Evolutionary conservation across 768 basidiomycete genomes (phyloP).

Genomic region (Collybia sordida): DNA sequence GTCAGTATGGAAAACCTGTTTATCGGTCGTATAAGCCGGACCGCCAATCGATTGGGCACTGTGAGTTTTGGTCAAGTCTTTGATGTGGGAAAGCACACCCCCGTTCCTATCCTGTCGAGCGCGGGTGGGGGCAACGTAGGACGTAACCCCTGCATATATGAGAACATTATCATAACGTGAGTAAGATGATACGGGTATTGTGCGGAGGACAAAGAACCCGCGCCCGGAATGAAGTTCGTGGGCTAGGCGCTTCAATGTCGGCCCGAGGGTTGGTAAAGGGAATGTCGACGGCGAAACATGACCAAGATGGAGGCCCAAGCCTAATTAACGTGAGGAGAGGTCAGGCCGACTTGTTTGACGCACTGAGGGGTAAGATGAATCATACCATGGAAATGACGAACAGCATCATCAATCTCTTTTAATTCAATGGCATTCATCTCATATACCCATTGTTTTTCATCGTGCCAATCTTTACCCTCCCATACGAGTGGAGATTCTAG

Average conservation of each 20-base stretch:
- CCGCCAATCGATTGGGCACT: conserved; percentile 14
- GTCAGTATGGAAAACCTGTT: conserved; percentile 25
- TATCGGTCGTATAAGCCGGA: conserved; percentile 24
- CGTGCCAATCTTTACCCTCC: conserved; percentile 42
- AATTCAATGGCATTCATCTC: conserved; percentile 28
- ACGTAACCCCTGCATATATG: conserved; percentile 22
- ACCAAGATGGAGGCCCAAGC: conserved; percentile 25
- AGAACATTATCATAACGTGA: conserved; percentile 20
- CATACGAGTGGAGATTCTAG: conserved; percentile 37
- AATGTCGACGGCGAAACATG: conserved; percentile 24
- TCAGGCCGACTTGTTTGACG: not conserved
- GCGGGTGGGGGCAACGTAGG: conserved; percentile 18
- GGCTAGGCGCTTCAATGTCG: conserved; percentile 15
- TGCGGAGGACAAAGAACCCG: conserved; percentile 24
- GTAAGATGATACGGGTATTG: conserved; percentile 20
- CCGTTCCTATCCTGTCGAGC: conserved; percentile 19
- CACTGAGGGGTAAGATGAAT: not conserved
- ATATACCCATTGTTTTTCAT: conserved; percentile 40
- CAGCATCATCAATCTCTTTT: conserved; percentile 34
- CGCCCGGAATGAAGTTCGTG: conserved; percentile 20
- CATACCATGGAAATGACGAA: conserved; percentile 30
- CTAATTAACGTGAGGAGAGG: conserved; percentile 8
- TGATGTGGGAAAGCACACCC: conserved; percentile 23
- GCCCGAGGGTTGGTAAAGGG: conserved; percentile 22
- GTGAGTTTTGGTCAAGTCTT: conserved; percentile 18